These are phyloP conservation scores for Wickerhamomyces silvicola DNA, from an alignment of 805 yeast genomes.

Conservation along the genomic window DNA sequence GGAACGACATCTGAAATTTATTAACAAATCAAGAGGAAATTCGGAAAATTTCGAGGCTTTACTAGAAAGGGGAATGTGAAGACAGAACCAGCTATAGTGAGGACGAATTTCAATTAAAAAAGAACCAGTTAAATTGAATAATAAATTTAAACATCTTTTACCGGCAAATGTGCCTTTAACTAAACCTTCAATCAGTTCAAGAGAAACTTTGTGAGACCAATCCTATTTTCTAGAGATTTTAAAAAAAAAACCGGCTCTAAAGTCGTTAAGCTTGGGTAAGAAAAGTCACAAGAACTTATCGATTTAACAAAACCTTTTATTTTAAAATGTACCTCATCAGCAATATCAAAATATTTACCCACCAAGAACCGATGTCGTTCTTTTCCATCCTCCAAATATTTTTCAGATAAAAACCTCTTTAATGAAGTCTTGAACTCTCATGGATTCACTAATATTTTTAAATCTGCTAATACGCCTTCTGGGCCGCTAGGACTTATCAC, in stretches of 20 bases:
- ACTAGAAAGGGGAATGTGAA: constrained; percentile 5
- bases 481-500: constrained; percentile 65
- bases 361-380: constrained; percentile 63
- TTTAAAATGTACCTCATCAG: constrained; percentile 62
- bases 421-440: constrained; percentile 33
- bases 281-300: constrained; percentile 56
- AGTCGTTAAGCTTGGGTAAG: too few relatives aligned
- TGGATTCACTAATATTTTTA: constrained; percentile 21
- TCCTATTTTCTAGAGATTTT: constrained; percentile 60
- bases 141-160: constrained; percentile 20
- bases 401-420: constrained; percentile 54
- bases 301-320: constrained; percentile 59
- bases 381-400: constrained; percentile 72
- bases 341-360: constrained; percentile 58
- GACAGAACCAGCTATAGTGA: neutral
- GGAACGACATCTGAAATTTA: constrained; percentile 50
- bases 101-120: constrained; percentile 5
- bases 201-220: constrained; percentile 61
- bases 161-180: constrained; percentile 12
- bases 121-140: constrained; percentile 10
- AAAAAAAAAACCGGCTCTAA: too few relatives aligned
- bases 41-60: constrained; percentile 10
- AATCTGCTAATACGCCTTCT: constrained; percentile 16
- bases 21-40: constrained; percentile 20
- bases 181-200: constrained; percentile 45